A percentile compares a stretch with the other conserved stretches of the same genome.
These are phyloP conservation scores for Astragalus membranaceus DNA, from an alignment of 306 rosid genomes.

Conservation along the genomic window DNA sequence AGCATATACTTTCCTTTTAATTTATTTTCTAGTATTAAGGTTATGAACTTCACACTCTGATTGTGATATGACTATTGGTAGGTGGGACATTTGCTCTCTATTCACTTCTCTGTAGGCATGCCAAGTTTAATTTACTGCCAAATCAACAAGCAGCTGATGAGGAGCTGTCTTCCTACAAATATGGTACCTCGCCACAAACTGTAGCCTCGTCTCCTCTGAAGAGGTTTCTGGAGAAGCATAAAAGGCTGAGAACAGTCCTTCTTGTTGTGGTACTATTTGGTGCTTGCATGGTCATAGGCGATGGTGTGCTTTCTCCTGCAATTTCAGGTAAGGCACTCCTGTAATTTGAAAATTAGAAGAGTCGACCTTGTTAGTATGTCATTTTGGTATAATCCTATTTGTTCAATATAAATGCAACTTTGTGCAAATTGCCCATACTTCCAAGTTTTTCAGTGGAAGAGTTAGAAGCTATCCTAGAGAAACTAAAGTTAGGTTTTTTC, in stretches of 20 bases:
- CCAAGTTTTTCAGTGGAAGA: neutral
- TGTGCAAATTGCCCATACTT: neutral
- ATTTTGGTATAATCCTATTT: neutral
- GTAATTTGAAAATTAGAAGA: neutral
- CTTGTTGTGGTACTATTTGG: constrained; percentile 66
- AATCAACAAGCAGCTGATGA: constrained; percentile 90
- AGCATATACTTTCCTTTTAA: neutral
- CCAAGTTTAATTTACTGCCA: constrained; percentile 76
- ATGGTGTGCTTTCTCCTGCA: constrained; percentile 84
- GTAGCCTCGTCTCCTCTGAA: constrained; percentile 48
- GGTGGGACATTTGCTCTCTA: constrained; percentile 88
- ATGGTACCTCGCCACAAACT: constrained; percentile 57
- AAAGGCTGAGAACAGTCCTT: constrained; percentile 49
- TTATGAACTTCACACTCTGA: constrained; percentile 9
- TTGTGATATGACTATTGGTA: constrained; percentile 22
- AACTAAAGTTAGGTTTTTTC: neutral
- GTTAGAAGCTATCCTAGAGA: neutral
- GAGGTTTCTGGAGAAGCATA: constrained; percentile 74
- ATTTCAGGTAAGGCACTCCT: constrained; percentile 51
- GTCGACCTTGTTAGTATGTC: neutral
- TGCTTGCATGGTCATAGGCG: constrained; percentile 88
- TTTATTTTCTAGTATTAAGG: constrained; percentile 13
- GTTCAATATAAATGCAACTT: neutral
- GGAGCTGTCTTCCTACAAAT: constrained; percentile 72
- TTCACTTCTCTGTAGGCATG: constrained; percentile 80